Evolutionary conservation across 345 rosid species (phyloP).

Genomic region (Populus pruinosa): DNA sequence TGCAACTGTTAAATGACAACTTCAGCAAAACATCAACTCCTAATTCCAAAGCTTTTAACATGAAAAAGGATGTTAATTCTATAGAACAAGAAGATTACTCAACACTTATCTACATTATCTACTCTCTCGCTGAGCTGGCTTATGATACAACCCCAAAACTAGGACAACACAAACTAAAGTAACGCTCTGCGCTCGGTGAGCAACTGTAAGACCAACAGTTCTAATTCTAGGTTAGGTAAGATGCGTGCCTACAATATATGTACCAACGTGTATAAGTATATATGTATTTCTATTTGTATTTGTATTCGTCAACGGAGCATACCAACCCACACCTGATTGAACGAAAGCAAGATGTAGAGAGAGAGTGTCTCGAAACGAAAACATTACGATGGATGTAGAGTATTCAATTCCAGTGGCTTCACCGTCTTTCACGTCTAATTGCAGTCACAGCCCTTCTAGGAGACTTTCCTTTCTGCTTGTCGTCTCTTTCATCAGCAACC

Average conservation of each 20-base stretch:
- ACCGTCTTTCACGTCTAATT: neutral
- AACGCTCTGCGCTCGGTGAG: neutral
- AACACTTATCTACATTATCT: neutral
- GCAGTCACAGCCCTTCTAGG: constrained; percentile 10
- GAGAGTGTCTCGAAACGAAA: neutral
- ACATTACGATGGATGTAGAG: neutral
- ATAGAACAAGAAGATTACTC: neutral
- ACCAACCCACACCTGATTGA: neutral
- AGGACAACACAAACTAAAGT: neutral
- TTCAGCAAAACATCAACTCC: neutral
- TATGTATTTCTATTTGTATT: neutral
- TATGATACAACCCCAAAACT: neutral
- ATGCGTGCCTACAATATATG: neutral
- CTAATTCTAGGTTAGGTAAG: neutral
- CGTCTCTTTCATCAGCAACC: constrained; percentile 21
- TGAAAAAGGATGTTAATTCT: neutral
- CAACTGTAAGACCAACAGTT: neutral
- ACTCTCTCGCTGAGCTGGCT: neutral
- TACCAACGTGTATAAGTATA: neutral
- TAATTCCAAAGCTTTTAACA: neutral
- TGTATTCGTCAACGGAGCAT: neutral
- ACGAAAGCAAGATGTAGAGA: neutral
- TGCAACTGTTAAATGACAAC: neutral
- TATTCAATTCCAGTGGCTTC: neutral
- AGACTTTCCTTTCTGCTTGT: constrained; percentile 6